Conservation (phyloP, 2,329 filamentous ascomycete genomes). For the Waltergamsia citrina region DNA sequence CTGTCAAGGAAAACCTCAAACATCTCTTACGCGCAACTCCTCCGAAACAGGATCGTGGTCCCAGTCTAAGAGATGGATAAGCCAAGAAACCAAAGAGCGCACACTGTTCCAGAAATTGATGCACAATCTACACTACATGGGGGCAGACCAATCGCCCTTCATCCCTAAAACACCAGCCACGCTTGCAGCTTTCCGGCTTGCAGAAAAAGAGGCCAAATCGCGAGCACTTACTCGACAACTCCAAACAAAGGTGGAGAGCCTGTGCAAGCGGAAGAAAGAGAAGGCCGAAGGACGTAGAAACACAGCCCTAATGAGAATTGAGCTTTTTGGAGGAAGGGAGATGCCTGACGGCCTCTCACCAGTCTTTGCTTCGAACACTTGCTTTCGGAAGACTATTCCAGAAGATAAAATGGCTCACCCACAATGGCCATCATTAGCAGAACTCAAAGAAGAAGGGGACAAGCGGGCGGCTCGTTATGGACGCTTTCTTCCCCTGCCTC, state of each 20-base stretch:
- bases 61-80: constrained; percentile 29
- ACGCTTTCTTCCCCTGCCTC: constrained; percentile 22
- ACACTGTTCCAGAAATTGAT: constrained; percentile 22
- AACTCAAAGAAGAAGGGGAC: constrained; percentile 25
- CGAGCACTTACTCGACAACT: constrained; percentile 15
- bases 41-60: constrained; percentile 21
- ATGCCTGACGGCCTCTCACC: constrained; percentile 19
- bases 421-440: constrained; percentile 24
- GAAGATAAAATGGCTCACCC: constrained; percentile 8
- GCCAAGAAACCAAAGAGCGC: constrained; percentile 20
- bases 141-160: constrained; percentile 25
- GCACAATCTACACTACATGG: constrained; percentile 22
- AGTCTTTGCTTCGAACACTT: constrained; percentile 20
- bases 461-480: constrained; percentile 12
- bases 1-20: background rate
- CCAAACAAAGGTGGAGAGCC: constrained; percentile 5
- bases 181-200: constrained; percentile 20
- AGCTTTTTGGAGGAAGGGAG: constrained; percentile 16
- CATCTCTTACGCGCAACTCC: background rate
- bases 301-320: background rate
- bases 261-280: constrained; percentile 9
- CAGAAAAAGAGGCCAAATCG: constrained; percentile 15
- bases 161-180: constrained; percentile 23
- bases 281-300: constrained; percentile 2
- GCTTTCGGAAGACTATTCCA: constrained; percentile 18